Evolutionary conservation across 2,329 filamentous ascomycete species (phyloP).

Genomic region (Mycogone perniciosa): DNA sequence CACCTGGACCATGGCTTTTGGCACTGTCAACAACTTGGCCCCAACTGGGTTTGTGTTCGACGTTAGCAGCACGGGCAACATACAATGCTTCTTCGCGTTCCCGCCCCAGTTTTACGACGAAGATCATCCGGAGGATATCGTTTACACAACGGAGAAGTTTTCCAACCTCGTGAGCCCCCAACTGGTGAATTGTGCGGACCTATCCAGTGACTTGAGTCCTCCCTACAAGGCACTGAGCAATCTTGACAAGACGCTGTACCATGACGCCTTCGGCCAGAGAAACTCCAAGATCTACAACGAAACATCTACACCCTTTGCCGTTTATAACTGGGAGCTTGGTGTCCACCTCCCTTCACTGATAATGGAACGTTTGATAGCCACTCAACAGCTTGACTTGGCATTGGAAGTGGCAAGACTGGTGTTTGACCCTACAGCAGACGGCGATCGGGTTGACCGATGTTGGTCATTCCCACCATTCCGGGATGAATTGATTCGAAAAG

Average conservation of each 20-base stretch:
- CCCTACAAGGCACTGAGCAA: background rate
- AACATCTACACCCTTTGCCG: background rate
- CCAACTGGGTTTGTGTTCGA: background rate
- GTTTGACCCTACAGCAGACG: constrained; percentile 5
- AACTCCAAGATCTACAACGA: background rate
- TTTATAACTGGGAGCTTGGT: constrained; percentile 8
- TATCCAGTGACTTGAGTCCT: background rate
- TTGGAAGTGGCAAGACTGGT: background rate
- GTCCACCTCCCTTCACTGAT: background rate
- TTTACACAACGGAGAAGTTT: background rate
- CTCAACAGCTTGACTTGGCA: constrained; percentile 4
- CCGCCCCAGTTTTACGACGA: background rate
- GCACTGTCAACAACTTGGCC: background rate
- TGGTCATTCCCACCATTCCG: constrained; percentile 7
- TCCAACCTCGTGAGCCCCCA: background rate
- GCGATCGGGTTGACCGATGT: background rate
- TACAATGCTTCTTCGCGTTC: background rate
- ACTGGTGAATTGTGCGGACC: background rate
- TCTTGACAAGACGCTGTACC: background rate
- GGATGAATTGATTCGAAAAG: background rate
- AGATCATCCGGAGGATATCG: background rate
- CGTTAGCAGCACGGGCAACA: background rate
- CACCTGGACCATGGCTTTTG: background rate
- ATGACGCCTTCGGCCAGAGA: background rate
- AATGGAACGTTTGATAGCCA: background rate